Base-by-base conservation (phyloP, 176 grass and related monocot species). In the Aegilops sharonensis region DNA sequence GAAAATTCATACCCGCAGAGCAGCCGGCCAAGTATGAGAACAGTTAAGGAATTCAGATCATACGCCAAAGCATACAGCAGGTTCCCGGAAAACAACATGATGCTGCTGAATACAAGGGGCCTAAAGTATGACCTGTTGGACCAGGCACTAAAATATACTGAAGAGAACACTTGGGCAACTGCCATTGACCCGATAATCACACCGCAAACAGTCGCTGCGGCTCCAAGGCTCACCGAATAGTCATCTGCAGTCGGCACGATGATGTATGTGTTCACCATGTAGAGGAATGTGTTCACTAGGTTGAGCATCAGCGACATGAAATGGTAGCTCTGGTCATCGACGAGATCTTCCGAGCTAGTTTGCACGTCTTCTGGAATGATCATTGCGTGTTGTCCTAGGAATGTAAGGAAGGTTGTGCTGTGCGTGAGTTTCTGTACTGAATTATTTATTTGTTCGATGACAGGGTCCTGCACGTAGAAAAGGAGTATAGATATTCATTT, bases 121-220 rank as follows among this genome's bases (percentile, higher is more conserved):
- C 88, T 92, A 88, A 95, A 98, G 72, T 98, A 98, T 2, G 93
- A 95, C 43, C 71, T 95, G 48, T 98, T 98, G 20, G 93, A 94
- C 96, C 96, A 98, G 84, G 93, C 88, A 88, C 96, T 98, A 37
- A 98, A 95, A 67, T 98, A 98, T 75, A 98, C 93, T n/a, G 96
- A 98, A n/a, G 96, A 98, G 85, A 98, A 98, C 60, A 95, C 80
- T 79, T 98, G 96, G 36, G 96, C 96, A 71, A 98, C 90, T 36
- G 96, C 96, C 96, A 98, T 98, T 0, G 96, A 95, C 63, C 96
- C 96, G 12, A 98, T 95, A 62, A 98, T 95, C 11, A 98, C 90
- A 86, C 96, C 96, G 13, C 96, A 98, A 40, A 94, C 96, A 32
- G 96, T 98, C 4, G 96, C 90, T n/a, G 96, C 93, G 47, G 96